phyloP scores from a whole-genome alignment of 1,139 yeast genomes.

The Magnusiomyces sp. region DNA sequence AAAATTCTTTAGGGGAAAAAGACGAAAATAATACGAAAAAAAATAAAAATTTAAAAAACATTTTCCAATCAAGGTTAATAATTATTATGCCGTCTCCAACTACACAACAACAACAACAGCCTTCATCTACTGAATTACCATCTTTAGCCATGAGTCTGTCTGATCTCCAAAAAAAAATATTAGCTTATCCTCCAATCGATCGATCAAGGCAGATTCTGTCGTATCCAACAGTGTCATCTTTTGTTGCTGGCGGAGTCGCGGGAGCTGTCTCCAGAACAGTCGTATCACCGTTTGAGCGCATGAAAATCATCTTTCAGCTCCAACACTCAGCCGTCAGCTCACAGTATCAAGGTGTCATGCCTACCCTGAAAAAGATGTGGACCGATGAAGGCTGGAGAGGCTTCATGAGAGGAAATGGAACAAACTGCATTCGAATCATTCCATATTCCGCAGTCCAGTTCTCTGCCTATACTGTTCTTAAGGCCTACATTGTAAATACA shows the following conservation, averaged over 20 bases:
- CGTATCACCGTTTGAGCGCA: conserved; percentile 91
- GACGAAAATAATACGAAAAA: no score
- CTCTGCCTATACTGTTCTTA: conserved; percentile 70
- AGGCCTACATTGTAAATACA: conserved; percentile 28
- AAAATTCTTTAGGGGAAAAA: no score
- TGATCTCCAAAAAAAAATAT: neutral
- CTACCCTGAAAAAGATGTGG: conserved; percentile 73
- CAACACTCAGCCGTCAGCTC: conserved; percentile 64
- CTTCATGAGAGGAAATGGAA: conserved; percentile 79
- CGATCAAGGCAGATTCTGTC: conserved; percentile 21
- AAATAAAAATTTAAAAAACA: no score
- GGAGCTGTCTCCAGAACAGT: conserved; percentile 91
- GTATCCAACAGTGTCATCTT: conserved; percentile 43
- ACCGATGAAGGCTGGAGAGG: conserved; percentile 87
- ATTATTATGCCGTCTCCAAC: no score
- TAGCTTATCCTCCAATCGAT: conserved; percentile 9
- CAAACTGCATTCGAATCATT: conserved; percentile 80
- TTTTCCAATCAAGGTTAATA: no score
- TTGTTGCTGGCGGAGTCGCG: conserved; percentile 71
- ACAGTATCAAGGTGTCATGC: conserved; percentile 57
- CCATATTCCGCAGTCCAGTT: conserved; percentile 96
- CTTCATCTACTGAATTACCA: no score
- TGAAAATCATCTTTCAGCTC: conserved; percentile 82
- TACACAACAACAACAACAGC: no score
- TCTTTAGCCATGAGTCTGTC: no score